A percentile compares a stretch with the other conserved stretches of the same genome.
Conservation (phyloP, 1,139 yeast genomes). For the Magnusiomyces ingens region DNA sequence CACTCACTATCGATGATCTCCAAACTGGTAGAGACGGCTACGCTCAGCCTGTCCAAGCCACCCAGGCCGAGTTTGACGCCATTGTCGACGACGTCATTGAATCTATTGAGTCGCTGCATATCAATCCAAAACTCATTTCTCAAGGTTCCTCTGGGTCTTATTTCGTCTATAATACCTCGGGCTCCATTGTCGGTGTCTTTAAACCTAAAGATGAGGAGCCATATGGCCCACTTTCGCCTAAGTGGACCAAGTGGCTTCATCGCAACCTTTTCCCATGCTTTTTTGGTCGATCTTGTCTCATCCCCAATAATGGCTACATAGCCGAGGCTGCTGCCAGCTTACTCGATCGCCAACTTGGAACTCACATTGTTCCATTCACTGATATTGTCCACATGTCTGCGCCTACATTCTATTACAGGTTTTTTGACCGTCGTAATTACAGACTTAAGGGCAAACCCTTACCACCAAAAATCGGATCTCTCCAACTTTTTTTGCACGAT, state of each 20-base stretch:
- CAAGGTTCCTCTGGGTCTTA: slow-evolving; percentile 72
- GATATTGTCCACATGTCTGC: slow-evolving; percentile 52
- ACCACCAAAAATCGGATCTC: slow-evolving; percentile 56
- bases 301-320: slow-evolving; percentile 66
- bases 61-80: slow-evolving; percentile 33
- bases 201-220: slow-evolving; percentile 82
- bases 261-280: slow-evolving; percentile 70
- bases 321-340: slow-evolving; percentile 69
- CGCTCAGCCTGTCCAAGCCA: slow-evolving; percentile 24
- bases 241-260: slow-evolving; percentile 78
- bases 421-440: slow-evolving; percentile 40
- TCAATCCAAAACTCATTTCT: slow-evolving; percentile 48
- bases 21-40: slow-evolving; percentile 24
- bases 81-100: slow-evolving; percentile 38
- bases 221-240: slow-evolving; percentile 70
- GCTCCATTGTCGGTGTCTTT: slow-evolving; percentile 50
- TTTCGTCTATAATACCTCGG: slow-evolving; percentile 41
- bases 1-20: slow-evolving; percentile 24
- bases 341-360: slow-evolving; percentile 52
- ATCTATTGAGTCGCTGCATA: slow-evolving; percentile 38
- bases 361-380: slow-evolving; percentile 60
- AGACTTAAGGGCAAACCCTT: slow-evolving; percentile 26
- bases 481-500: slow-evolving; percentile 55
- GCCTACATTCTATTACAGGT: slow-evolving; percentile 47
- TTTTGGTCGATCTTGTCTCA: slow-evolving; percentile 66